These are phyloP conservation scores for Prototheca cutis DNA, from an alignment of 163 green algal species.

Conservation along the genomic window DNA sequence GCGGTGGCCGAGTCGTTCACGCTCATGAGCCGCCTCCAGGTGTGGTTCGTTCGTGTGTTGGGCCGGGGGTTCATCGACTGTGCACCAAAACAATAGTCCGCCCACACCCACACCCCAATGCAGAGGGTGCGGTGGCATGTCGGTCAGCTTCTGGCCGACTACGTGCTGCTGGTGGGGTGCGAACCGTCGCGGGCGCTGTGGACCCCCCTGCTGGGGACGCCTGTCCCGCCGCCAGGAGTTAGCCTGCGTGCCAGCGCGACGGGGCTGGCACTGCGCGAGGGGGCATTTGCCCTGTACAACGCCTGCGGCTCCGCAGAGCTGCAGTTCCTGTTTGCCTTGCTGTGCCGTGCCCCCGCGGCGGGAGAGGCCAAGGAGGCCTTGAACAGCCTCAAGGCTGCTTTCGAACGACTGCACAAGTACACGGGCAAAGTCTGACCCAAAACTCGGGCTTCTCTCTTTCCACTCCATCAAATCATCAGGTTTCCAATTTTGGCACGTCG, in stretches of 20 bases:
- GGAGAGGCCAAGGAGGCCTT: background rate
- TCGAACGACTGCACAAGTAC: background rate
- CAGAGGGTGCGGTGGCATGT: background rate
- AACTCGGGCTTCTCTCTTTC: too few species aligned
- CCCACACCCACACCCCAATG: background rate
- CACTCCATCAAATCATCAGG: too few species aligned
- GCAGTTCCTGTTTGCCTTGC: background rate
- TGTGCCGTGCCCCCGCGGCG: background rate
- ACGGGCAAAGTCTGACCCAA: background rate
- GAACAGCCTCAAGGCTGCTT: background rate
- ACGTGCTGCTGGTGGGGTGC: background rate
- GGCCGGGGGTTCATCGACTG: background rate
- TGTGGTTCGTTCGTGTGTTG: background rate
- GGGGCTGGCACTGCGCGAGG: background rate
- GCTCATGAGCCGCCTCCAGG: background rate
- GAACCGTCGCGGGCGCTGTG: background rate
- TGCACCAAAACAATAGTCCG: background rate
- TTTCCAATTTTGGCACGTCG: too few species aligned
- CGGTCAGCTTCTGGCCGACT: background rate
- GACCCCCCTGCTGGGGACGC: background rate
- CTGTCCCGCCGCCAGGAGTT: too few species aligned
- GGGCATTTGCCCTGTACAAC: background rate
- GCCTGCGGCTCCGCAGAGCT: background rate
- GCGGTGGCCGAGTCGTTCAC: background rate
- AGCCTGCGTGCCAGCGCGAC: background rate